Evolutionary conservation across 306 rosid species (phyloP).

Genomic region (Comarum palustre): DNA sequence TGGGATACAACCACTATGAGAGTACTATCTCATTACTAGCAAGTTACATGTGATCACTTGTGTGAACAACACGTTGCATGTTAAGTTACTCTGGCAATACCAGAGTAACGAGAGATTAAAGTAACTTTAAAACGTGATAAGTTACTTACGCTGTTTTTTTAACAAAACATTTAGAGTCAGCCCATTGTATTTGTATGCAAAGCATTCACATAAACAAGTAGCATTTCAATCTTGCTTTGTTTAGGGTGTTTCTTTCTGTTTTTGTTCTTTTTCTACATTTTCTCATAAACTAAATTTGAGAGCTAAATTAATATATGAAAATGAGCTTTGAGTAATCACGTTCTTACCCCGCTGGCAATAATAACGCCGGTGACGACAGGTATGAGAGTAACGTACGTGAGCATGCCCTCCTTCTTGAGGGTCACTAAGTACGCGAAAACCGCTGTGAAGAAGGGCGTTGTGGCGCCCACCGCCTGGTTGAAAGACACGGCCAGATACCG

Average conservation of each 20-base stretch:
- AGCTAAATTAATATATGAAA: neutral
- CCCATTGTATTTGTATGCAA: neutral
- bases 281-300: neutral
- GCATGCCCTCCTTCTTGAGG: slow-evolving; percentile 80
- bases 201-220: neutral
- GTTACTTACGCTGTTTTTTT: neutral
- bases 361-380: slow-evolving; percentile 94
- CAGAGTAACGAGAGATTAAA: neutral
- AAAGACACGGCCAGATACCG: slow-evolving; percentile 88
- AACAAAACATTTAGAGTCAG: neutral
- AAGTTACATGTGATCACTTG: neutral
- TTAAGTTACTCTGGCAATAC: neutral
- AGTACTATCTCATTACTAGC: neutral
- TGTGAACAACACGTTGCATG: no score
- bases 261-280: no score
- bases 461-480: slow-evolving; percentile 93
- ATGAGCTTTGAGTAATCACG: neutral
- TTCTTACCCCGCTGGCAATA: slow-evolving; percentile 89
- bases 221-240: neutral
- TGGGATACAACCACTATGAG: neutral
- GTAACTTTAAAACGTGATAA: neutral
- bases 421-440: slow-evolving; percentile 87
- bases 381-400: slow-evolving; percentile 76
- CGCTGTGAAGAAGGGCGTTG: slow-evolving; percentile 94
- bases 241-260: no score